phyloP scores from a whole-genome alignment of 2,329 filamentous ascomycete genomes.

The Geosmithia putterillii region DNA sequence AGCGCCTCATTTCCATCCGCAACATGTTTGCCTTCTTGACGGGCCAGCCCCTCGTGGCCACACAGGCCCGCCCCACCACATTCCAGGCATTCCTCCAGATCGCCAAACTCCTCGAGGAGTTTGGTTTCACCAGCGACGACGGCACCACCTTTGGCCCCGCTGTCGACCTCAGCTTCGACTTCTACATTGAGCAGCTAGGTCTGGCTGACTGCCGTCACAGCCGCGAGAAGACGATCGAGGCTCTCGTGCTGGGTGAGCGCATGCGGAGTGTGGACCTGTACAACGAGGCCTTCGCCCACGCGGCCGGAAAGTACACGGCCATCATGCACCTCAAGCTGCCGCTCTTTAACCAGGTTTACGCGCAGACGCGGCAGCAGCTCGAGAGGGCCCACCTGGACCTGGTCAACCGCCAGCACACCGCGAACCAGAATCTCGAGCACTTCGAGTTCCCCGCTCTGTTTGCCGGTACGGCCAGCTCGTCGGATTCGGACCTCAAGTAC shows the following conservation, averaged over 20 bases:
- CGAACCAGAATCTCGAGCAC: conserved; percentile 63
- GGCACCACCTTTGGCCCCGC: conserved; percentile 47
- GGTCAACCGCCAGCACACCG: conserved; percentile 54
- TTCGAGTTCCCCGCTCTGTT: conserved; percentile 91
- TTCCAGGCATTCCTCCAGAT: conserved; percentile 45
- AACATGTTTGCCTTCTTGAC: conserved; percentile 57
- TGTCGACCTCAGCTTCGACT: conserved; percentile 53
- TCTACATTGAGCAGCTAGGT: conserved; percentile 64
- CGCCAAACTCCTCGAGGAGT: conserved; percentile 39
- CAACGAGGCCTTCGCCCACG: conserved; percentile 85
- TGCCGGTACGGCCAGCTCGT: conserved; percentile 75
- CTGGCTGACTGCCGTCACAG: conserved; percentile 72
- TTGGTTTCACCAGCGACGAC: conserved; percentile 43
- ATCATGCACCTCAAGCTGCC: conserved; percentile 54
- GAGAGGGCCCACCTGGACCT: conserved; percentile 75
- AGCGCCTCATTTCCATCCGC: conserved; percentile 44
- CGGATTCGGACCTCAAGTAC: conserved; percentile 59
- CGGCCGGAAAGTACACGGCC: conserved; percentile 72
- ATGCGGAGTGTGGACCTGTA: conserved; percentile 77
- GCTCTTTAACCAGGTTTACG: conserved; percentile 58
- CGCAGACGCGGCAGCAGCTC: conserved; percentile 63
- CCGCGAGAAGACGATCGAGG: conserved; percentile 80
- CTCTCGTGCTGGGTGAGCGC: conserved; percentile 75
- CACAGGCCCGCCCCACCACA: conserved; percentile 34
- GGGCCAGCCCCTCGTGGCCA: conserved; percentile 50